Conservation (phyloP, 108 stramenopile genomes). For the Skeletonema marinoi region DNA sequence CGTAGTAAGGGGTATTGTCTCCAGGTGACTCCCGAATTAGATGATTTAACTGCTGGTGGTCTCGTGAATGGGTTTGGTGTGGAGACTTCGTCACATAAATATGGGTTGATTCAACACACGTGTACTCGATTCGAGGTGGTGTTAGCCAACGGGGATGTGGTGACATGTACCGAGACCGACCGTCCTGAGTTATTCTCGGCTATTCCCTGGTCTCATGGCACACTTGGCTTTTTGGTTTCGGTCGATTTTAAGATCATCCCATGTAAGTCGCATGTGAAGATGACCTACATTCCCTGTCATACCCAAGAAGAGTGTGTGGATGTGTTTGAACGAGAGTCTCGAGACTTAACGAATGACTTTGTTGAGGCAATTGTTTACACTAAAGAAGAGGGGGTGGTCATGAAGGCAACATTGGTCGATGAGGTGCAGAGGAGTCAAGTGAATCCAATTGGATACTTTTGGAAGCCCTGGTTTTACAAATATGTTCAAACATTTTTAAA, state of each 20-base stretch:
- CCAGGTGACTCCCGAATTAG: constrained; percentile 64
- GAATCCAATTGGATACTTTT: constrained; percentile 42
- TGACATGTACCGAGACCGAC: constrained; percentile 51
- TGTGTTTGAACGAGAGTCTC: constrained; percentile 24
- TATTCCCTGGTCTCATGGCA: constrained; percentile 68
- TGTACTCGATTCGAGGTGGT: constrained; percentile 54
- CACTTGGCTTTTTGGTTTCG: constrained; percentile 60
- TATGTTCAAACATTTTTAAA: constrained; percentile 53
- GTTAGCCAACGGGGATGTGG: constrained; percentile 43
- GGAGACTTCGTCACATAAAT: constrained; percentile 56
- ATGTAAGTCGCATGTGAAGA: constrained; percentile 51
- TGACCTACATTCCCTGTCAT: constrained; percentile 48
- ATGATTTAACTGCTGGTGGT: constrained; percentile 68
- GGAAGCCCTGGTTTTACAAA: constrained; percentile 71
- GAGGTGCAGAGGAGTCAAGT: neutral
- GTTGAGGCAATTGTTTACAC: constrained; percentile 62
- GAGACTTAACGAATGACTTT: constrained; percentile 2
- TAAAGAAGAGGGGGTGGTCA: constrained; percentile 50
- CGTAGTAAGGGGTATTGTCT: constrained; percentile 47
- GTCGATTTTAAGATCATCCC: constrained; percentile 55
- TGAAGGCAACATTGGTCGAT: constrained; percentile 54
- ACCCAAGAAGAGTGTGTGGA: constrained; percentile 27
- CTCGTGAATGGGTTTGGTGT: constrained; percentile 61
- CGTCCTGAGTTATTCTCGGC: constrained; percentile 65
- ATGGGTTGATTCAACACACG: constrained; percentile 64